Evolutionary conservation across 306 rosid species (phyloP), one percentile per base, ranked within the genome.

Genomic region (Canavalia gladiata): DNA sequence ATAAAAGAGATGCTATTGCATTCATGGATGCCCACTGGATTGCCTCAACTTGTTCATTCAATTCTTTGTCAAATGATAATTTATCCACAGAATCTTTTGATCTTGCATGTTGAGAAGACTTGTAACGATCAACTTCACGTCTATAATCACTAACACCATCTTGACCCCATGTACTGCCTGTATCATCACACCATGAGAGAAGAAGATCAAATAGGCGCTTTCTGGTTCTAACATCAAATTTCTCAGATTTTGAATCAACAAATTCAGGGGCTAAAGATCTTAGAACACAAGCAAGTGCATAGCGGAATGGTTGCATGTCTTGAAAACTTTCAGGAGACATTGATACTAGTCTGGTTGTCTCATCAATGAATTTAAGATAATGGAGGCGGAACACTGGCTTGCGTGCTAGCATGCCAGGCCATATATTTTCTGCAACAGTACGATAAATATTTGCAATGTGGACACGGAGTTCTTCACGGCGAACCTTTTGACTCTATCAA

Each of bases 21-120:
- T 89, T 94, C 97, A 96, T 86, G 76, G 98, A 96, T 59, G 99
- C 97, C 99, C 99, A 94, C 89, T 96, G 99, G 83, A 96, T 96
- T 78, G 97, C 98, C 86, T 96, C 99, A 79, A 96, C 83, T 80
- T 94, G 99, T 87, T 96, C 99, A 82, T 88, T 88, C 84, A 96
- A 81, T 86, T 96, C 99, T 90, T 96, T 96, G 88, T 96, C 99
- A 84, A 96, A 93, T 49, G 91, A 92, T 86, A 93, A 81, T 89
- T 94, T 96, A 87, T 96, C 99, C 18, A 94, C 97, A 46, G 99
- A 96, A 87, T 96, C 99, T 85, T 96, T 96, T 59, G 99, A 94
- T 55, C 98, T 89, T 64, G 91, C 90, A 91, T 96, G 93, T 80
- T 96, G 99, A 87, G 99, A 90, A 76, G 99, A 96, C 80, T 96